Percentiles rank a stretch among this genome's conserved stretches.
Evolutionary conservation across 2,329 filamentous ascomycete genomes (phyloP).

Genomic region (Lachnellula suecica): DNA sequence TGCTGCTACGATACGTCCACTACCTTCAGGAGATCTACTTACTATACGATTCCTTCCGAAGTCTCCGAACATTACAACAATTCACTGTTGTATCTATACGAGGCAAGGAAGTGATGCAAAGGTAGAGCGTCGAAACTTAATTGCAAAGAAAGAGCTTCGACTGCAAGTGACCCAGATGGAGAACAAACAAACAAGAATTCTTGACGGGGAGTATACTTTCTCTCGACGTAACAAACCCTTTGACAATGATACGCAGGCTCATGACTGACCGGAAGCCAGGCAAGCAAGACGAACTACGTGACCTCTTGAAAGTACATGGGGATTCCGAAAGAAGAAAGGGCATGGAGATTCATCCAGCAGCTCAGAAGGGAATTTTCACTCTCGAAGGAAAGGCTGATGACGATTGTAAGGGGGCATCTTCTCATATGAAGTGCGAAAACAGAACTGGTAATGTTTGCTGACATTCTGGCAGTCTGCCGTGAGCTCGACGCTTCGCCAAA

Average conservation of each 20-base stretch:
- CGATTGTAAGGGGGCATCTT: conserved; percentile 23
- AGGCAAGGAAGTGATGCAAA: neutral
- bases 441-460: conserved; percentile 14
- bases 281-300: conserved; percentile 12
- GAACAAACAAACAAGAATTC: neutral
- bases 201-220: neutral
- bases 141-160: neutral
- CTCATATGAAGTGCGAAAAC: conserved; percentile 1
- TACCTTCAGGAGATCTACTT: neutral
- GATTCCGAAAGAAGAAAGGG: conserved; percentile 16
- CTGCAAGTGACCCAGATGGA: neutral
- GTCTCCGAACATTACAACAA: conserved; percentile 4
- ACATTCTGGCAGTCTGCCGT: conserved; percentile 9
- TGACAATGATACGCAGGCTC: too few relatives aligned
- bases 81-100: conserved; percentile 6
- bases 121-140: neutral
- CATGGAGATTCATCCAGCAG: conserved; percentile 24
- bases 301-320: conserved; percentile 19
- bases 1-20: neutral
- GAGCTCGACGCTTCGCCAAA: conserved; percentile 11
- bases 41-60: conserved; percentile 7
- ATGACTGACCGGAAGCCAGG: neutral
- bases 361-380: conserved; percentile 18
- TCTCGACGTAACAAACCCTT: neutral
- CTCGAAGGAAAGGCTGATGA: conserved; percentile 26